Evolutionary conservation across 2,329 filamentous ascomycete species (phyloP).

Genomic region (Colletotrichum plurivorum): DNA sequence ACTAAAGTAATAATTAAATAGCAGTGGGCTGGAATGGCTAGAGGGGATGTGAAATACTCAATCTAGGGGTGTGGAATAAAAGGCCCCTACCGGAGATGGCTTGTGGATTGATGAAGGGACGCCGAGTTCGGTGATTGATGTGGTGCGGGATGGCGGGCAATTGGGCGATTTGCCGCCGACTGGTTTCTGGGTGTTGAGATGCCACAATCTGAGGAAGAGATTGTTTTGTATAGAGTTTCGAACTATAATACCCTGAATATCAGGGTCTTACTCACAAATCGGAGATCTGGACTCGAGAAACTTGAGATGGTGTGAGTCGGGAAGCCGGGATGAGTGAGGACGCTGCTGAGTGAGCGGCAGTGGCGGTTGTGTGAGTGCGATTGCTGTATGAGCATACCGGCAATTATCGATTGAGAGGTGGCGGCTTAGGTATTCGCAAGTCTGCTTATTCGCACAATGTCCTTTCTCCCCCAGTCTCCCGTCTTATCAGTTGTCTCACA

Average conservation of each 20-base stretch:
- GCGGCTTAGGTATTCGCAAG: too few relatives aligned
- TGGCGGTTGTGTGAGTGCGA: too few relatives aligned
- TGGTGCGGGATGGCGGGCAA: slow-evolving; percentile 5
- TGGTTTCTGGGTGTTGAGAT: background rate
- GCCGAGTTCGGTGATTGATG: slow-evolving; percentile 8
- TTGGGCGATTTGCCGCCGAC: slow-evolving; percentile 11
- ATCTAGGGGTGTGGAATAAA: too few relatives aligned
- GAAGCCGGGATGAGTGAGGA: slow-evolving; percentile 4
- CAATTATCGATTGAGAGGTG: too few relatives aligned
- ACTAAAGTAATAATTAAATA: too few relatives aligned
- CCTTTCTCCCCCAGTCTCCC: too few relatives aligned
- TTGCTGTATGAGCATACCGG: too few relatives aligned
- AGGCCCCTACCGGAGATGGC: too few relatives aligned
- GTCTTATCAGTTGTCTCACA: too few relatives aligned
- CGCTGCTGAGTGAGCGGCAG: slow-evolving; percentile 16
- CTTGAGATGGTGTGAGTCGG: slow-evolving; percentile 13
- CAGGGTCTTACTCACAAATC: background rate
- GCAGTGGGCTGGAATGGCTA: too few relatives aligned
- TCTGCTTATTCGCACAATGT: too few relatives aligned
- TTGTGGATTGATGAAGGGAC: background rate
- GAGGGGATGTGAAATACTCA: too few relatives aligned
- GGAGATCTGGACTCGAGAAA: background rate
- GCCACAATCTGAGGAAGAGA: background rate
- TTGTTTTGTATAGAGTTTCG: slow-evolving; percentile 17
- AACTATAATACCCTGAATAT: slow-evolving; percentile 1